Evolutionary conservation across 208 protist genomes (phyloP).

Genomic region (Trypanosoma mega): DNA sequence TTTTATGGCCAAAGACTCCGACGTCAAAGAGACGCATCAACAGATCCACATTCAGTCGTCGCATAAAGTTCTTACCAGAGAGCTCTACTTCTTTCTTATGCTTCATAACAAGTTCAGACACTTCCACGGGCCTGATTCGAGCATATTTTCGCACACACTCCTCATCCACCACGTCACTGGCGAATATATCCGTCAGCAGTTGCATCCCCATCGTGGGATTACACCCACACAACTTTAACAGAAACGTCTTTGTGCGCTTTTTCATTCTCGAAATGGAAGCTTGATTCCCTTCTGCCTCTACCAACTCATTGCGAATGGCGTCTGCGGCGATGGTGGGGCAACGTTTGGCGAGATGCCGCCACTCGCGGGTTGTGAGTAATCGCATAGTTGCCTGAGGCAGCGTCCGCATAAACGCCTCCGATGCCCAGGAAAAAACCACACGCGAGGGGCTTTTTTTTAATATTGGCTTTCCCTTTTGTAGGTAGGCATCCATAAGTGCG

Average conservation of each 20-base stretch:
- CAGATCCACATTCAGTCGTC: slow-evolving; percentile 2
- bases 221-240: neutral
- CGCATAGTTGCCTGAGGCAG: too few relatives aligned
- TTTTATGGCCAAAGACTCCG: neutral
- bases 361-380: too few relatives aligned
- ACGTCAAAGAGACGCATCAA: slow-evolving; percentile 13
- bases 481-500: slow-evolving; percentile 11
- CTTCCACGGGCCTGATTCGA: slow-evolving; percentile 6
- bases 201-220: slow-evolving; percentile 10
- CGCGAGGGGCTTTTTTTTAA: neutral
- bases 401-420: too few relatives aligned
- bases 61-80: neutral
- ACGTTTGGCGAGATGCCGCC: too few relatives aligned
- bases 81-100: slow-evolving; percentile 3
- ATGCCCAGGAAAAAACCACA: slow-evolving; percentile 16
- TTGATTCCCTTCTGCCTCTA: too few relatives aligned
- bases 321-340: too few relatives aligned
- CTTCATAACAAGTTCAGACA: slow-evolving; percentile 15
- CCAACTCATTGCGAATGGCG: too few relatives aligned
- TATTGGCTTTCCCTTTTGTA: neutral
- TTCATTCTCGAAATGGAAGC: too few relatives aligned
- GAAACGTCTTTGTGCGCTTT: neutral
- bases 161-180: neutral
- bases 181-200: slow-evolving; percentile 1
- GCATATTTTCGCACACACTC: neutral